Conservation (phyloP, 2,329 filamentous ascomycete genomes). For the Penicillium sp. region DNA sequence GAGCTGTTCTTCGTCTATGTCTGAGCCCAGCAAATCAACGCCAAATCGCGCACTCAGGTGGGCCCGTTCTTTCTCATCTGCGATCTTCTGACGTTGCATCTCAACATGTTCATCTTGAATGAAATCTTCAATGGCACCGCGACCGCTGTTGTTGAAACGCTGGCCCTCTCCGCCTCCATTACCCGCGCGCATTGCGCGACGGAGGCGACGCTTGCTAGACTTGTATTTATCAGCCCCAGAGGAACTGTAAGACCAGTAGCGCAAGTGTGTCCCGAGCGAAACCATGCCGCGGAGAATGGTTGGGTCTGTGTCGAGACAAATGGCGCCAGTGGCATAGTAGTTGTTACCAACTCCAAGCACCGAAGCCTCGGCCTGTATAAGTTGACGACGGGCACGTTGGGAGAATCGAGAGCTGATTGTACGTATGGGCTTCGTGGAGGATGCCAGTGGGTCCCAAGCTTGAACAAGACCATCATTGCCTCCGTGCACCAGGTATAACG, state of each 20-base stretch:
- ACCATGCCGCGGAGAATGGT: constrained; percentile 83
- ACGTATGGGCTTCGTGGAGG: constrained; percentile 72
- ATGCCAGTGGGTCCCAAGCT: constrained; percentile 93
- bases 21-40: constrained; percentile 66
- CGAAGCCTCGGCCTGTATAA: constrained; percentile 66
- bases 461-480: constrained; percentile 94
- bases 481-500: constrained; percentile 86
- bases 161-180: constrained; percentile 57
- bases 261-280: constrained; percentile 80
- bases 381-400: constrained; percentile 76
- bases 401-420: constrained; percentile 86
- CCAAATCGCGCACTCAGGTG: constrained; percentile 80
- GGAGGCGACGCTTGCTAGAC: constrained; percentile 74
- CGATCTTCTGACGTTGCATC: constrained; percentile 70
- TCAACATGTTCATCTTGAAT: constrained; percentile 86
- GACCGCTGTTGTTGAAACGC: constrained; percentile 61
- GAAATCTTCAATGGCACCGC: constrained; percentile 73
- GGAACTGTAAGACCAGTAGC: constrained; percentile 95
- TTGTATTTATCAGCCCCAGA: constrained; percentile 70
- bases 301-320: constrained; percentile 84
- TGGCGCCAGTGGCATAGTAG: constrained; percentile 78
- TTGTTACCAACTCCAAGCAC: constrained; percentile 70
- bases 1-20: constrained; percentile 61
- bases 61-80: constrained; percentile 66
- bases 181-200: constrained; percentile 66